These are phyloP conservation scores for Dryas integrifolia DNA, from an alignment of 331 rosid genomes.

Conservation along the genomic window DNA sequence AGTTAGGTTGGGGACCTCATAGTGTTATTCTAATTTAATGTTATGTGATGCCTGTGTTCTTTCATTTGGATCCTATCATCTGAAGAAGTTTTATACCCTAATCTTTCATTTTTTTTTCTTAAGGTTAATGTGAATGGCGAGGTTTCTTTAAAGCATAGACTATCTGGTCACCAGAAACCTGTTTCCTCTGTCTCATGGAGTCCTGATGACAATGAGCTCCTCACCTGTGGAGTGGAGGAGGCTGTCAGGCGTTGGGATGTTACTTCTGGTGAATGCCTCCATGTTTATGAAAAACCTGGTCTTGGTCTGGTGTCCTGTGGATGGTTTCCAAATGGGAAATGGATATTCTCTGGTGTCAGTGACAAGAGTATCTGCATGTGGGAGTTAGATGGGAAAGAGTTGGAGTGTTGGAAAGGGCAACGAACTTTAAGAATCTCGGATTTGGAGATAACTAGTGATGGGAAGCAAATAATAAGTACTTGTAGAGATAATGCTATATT, in stretches of 20 bases:
- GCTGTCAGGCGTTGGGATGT: conserved; percentile 90
- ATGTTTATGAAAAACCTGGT: conserved; percentile 74
- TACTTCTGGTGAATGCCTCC: conserved; percentile 80
- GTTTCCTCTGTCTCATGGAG: conserved; percentile 89
- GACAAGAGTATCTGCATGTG: conserved; percentile 96
- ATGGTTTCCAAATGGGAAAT: conserved; percentile 89
- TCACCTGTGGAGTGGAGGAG: conserved; percentile 95
- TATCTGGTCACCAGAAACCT: conserved; percentile 79
- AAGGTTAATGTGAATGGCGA: conserved; percentile 63
- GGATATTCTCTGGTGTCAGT: conserved; percentile 68
- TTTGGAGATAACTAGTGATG: conserved; percentile 72
- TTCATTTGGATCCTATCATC: not conserved
- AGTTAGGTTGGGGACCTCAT: not conserved
- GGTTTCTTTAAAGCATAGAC: conserved; percentile 64
- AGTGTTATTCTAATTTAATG: not conserved
- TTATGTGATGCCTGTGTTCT: not conserved
- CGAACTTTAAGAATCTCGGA: conserved; percentile 79
- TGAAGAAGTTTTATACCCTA: not conserved
- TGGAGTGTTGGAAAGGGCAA: conserved; percentile 92
- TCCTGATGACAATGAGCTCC: conserved; percentile 79
- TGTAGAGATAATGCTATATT: conserved; percentile 56
- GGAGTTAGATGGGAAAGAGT: conserved; percentile 90
- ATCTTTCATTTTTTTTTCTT: conserved; percentile 11
- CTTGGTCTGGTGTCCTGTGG: conserved; percentile 74
- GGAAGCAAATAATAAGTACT: conserved; percentile 71